Evolutionary conservation across 2,329 filamentous ascomycete genomes (phyloP), one percentile per base, ranked within the genome.

Genomic region (Hymenoscyphus scutula): DNA sequence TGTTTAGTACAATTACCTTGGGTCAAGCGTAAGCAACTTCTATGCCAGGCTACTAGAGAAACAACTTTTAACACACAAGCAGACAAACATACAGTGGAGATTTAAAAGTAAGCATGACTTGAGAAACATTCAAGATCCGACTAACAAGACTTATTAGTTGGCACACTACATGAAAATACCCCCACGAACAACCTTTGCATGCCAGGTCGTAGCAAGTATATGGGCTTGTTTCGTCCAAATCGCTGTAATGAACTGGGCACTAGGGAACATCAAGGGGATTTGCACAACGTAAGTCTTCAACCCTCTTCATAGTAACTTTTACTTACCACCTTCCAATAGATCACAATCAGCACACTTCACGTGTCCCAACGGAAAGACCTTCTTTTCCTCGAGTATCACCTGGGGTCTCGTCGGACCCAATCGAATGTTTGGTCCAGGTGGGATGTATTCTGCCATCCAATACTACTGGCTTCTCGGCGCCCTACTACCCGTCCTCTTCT

Each of bases 391-490:
- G 0, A 87, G 84, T 0, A 83, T 89, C 32, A 88, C 89, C 66
- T 89, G 86, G 86, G 86, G 87, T 63, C 82, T 87, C 61, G 89
- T 92, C 64, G 89, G 89, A 1, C 89, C 89, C 0, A 77, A 80
- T 2, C 84, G 88, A 56, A 88, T 91, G 74, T 91, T 91, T 74
- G 86, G 83, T 75, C 81, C n/a, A 79, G 80, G 80, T 2, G 82
- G 85, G 30, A 78, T 89, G 5, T 91, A 91, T 73, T 79, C 81
- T 0, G 78, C 79, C 0, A 79, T 92, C 34, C 84, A 89, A 73
- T 90, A 82, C 79, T 91, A 90, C 77, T 91, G 86, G 84, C 81
- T 91, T 32, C 81, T 89, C 23, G 89, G 89, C n/a, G 85, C 83
- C 53, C 59, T 85, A 4, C 77, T 87, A 0, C 89, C 89, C 4